A percentile compares a stretch with the other conserved stretches of the same genome.
phyloP scores from a whole-genome alignment of 306 rosid genomes.

The Pyrus communis region DNA sequence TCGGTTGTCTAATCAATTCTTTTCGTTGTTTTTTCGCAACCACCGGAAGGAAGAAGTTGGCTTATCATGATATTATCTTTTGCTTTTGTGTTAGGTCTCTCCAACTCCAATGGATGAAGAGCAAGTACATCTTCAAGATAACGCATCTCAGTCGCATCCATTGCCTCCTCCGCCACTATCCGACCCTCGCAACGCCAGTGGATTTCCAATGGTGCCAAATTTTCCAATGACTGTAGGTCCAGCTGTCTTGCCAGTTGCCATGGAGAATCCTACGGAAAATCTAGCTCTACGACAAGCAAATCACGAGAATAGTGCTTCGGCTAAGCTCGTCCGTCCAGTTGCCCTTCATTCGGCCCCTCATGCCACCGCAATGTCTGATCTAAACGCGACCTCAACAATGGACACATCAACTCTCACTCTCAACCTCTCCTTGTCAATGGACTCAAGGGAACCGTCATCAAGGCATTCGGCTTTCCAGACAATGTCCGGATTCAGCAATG shows the following conservation, averaged over 20 bases:
- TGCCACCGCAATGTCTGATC: slow-evolving; percentile 23
- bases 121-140: slow-evolving; percentile 46
- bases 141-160: slow-evolving; percentile 36
- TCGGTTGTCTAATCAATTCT: not conserved
- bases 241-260: slow-evolving; percentile 27
- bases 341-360: slow-evolving; percentile 28
- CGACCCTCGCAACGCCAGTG: slow-evolving; percentile 40
- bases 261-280: slow-evolving; percentile 46
- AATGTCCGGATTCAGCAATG: slow-evolving; percentile 52
- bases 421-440: slow-evolving; percentile 62
- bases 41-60: slow-evolving; percentile 1
- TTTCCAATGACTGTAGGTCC: slow-evolving; percentile 37
- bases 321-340: slow-evolving; percentile 30
- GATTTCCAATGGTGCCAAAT: slow-evolving; percentile 38
- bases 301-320: slow-evolving; percentile 20
- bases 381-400: slow-evolving; percentile 29
- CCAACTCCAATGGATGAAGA: slow-evolving; percentile 69
- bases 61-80: not conserved
- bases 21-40: not conserved
- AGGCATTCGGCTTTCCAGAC: slow-evolving; percentile 55
- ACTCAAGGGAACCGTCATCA: slow-evolving; percentile 48
- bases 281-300: slow-evolving; percentile 45
- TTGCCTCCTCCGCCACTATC: slow-evolving; percentile 28
- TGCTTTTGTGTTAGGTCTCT: slow-evolving; percentile 41
- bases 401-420: slow-evolving; percentile 66